Evolutionary conservation across 805 yeast species (phyloP), one percentile per base, ranked within the genome.

Genomic region (Monosporozyma servazzii): DNA sequence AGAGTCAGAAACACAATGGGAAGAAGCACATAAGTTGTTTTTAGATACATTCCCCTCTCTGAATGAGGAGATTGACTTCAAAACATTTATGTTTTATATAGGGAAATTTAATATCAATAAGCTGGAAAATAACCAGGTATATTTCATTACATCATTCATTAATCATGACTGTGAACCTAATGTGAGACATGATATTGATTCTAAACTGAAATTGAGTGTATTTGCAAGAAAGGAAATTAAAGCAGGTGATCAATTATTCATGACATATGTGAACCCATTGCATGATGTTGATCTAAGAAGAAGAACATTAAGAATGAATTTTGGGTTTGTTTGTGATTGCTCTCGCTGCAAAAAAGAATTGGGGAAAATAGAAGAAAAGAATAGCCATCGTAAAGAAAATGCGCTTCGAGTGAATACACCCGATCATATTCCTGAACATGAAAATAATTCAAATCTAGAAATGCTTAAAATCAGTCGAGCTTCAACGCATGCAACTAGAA

Each of bases 151-250:
- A 54, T 80, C 93, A 0, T 86, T 85, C 61, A 69, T 87, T 59
- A 87, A 87, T 61, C 96, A 88, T 63, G 75, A 73, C 58, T 88
- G 96, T 69, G 80, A 75, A 41, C 90, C 93, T 2, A 86, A 82
- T 59, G 81, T 82, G 3, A 72, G 75, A 36, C 82, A 78, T 30
- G 73, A 77, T 47, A 65, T 72, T 17, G 72, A 72, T 20, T 68
- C 71, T 8, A 67, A 67, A 49, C 54, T 61, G 20, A 86, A 86
- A 3, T 71, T 87, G 55, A 79, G 76, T 56, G 79, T 84, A 0
- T 73, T 64, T 50, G 88, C 95, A 0, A 71, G 73, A 31, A 71
- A 79, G 47, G 79, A 77, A 45, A 79, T 88, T 41, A 67, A 67
- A 48, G 70, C 76, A 1, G 85, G 84, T 18, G 89, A 84, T 57